Percentiles rank a stretch among this genome's conserved stretches.
These are phyloP conservation scores for Tausonia pullulans DNA, from an alignment of 1,284 basidiomycete genomes.

Conservation along the genomic window DNA sequence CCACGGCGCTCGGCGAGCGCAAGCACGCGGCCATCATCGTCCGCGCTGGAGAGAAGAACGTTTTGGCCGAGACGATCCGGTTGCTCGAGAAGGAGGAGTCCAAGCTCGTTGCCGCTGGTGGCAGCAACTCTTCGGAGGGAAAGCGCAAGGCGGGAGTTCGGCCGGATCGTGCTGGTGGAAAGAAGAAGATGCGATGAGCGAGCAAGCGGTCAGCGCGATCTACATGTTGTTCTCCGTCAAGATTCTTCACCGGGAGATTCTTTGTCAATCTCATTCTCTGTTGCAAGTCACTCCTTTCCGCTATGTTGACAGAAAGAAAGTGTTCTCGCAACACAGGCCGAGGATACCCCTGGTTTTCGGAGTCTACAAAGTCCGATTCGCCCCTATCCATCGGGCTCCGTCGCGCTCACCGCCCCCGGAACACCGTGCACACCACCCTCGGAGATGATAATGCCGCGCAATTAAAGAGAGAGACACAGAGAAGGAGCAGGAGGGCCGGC, in stretches of 20 bases:
- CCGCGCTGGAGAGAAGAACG: conserved; percentile 36
- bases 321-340: no score
- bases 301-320: no score
- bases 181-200: conserved; percentile 2
- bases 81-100: conserved; percentile 1
- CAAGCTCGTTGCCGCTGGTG: neutral
- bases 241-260: neutral
- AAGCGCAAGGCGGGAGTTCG: neutral
- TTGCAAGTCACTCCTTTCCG: no score
- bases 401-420: no score
- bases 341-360: no score
- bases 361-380: no score
- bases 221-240: neutral
- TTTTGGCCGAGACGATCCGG: conserved; percentile 24
- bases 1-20: conserved; percentile 17
- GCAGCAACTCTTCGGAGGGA: neutral
- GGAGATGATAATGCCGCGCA: no score
- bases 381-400: no score
- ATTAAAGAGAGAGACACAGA: no score
- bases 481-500: no score
- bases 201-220: neutral
- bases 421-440: no score
- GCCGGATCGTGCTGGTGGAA: neutral
- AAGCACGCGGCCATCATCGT: conserved; percentile 33
- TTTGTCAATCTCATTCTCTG: no score